Evolutionary conservation across 768 basidiomycete species (phyloP), one percentile per base, ranked within the genome.

Genomic region (Suillus alpinus): DNA sequence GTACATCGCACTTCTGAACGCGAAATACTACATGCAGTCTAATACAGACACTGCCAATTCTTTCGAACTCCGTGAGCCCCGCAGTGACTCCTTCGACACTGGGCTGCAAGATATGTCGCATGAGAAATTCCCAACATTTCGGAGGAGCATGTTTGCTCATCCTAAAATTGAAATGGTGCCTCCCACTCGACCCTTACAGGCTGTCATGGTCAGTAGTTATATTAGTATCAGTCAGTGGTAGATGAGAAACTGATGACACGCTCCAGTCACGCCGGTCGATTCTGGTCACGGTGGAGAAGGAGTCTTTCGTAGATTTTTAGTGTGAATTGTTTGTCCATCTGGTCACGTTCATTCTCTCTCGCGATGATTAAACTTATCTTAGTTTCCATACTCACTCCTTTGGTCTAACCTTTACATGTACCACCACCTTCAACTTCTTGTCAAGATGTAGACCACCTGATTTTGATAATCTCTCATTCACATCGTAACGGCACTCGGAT

Each of bases 1-100:
- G 36, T 59, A 57, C 52, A n/a, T 59, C 16, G 58, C 52, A 31
- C 46, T 59, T 29, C 34, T 59, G 36, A 59, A 59, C 16, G 6
- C 53, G 16, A 23, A 4, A 7, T 52, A 29, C 58, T 59, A 59
- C 10, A 18, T 6, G 1, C 16, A 26, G 16, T 8, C 37, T 36
- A 2, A 26, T 6, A 2, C 23, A 10, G 16, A 26, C 6, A 3
- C 3, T 16, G 5, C 10, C 10, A 18, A 55, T 26, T 9, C 31
- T 26, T 39, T 26, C 23, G 36, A 10, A 18, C 53, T 12, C 5
- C 51, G 16, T 2, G 37, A 7, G 6, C 9, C 5, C 23, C 10
- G 3, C 2, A 26, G 34, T 8, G 13, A 6, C 23, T 29, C 26
- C 47, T 8, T 2, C 12, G 3, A 3, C 6, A 14, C 6, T n/a